Evolutionary conservation across 2,329 filamentous ascomycete genomes (phyloP).

Genomic region (Ophiosphaerella korrae): DNA sequence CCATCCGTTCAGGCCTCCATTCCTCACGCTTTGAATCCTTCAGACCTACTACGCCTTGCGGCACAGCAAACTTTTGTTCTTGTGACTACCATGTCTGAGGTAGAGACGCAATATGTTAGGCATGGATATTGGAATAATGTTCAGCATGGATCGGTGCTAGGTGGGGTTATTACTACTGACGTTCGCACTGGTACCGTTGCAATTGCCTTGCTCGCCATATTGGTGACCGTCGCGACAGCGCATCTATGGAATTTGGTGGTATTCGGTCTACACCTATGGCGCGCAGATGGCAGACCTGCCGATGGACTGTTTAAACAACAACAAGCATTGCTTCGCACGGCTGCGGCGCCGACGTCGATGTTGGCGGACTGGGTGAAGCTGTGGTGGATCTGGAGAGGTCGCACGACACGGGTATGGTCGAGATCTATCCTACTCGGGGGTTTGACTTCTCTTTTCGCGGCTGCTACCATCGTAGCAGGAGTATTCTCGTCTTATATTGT

Average conservation of each 20-base stretch:
- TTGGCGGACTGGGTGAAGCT: constrained; percentile 22
- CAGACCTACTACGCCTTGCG: no score
- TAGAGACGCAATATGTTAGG: neutral
- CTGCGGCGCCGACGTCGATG: constrained; percentile 19
- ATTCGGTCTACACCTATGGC: constrained; percentile 19
- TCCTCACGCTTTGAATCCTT: no score
- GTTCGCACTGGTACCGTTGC: constrained; percentile 20
- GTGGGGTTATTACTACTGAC: constrained; percentile 25
- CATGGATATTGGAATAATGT: constrained; percentile 2
- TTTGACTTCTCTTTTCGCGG: constrained; percentile 11
- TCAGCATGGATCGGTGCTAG: constrained; percentile 14
- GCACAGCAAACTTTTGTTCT: no score
- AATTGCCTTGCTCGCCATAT: constrained; percentile 25
- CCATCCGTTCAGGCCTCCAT: no score
- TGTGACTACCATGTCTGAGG: neutral
- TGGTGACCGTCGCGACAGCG: constrained; percentile 11
- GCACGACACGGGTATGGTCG: constrained; percentile 5
- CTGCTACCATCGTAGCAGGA: constrained; percentile 12
- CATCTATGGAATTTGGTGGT: constrained; percentile 28
- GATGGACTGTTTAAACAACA: constrained; percentile 26
- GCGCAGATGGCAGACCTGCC: constrained; percentile 10
- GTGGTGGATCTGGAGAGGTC: constrained; percentile 22
- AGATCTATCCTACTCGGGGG: constrained; percentile 11
- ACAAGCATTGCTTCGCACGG: constrained; percentile 24
- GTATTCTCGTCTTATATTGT: constrained; percentile 26